Base-by-base conservation (phyloP, 1,139 yeast species). In the Candida dubliniensis region DNA sequence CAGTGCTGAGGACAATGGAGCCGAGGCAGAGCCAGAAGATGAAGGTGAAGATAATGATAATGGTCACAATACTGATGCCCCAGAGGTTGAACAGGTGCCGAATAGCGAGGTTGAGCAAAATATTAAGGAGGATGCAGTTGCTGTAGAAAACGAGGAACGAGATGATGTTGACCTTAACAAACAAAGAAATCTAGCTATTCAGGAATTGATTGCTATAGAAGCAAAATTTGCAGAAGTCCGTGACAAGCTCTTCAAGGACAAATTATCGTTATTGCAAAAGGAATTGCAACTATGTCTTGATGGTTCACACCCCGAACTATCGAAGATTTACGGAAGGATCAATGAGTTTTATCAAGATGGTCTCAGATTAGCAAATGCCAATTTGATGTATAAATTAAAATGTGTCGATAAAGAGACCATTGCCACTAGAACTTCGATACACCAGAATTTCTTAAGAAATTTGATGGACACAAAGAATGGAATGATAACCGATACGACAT, bases 241-340 rank as follows among this genome's bases (percentile, higher is more conserved):
- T 51, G 98, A 93, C 62, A 77, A 78, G 60, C 66, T 86, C 35
- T 86, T 81, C 57, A 86, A 82, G 48, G 88, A 84, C 61, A 90
- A 88, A 61, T 71, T 90, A 61, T 73, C 78, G 40, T 77, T 87
- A 49, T 74, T 87, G 50, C 89, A 87, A 55, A 84, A 87, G 38
- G 98, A 93, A 63, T 71, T 91, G 49, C 87, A 86, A 56, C 79
- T 91, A 74, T 91, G 98, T 65, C 71, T 85, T 30, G 87, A 85
- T 54, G 97, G 96, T 6, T 80, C 91, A 18, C 99, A 93, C 61
- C 98, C 98, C 0, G 96, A 91, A 57, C 66, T 79, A 36, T 62
- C 79, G n/a, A 76, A 76, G 52, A 76, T 77, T 27, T 86, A 87
- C 59, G 79, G 79, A 48, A 86, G 84, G 61, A 83, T 91, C 48